Base-by-base conservation (phyloP, 495 filamentous ascomycete species). In the Daldinia loculata region DNA sequence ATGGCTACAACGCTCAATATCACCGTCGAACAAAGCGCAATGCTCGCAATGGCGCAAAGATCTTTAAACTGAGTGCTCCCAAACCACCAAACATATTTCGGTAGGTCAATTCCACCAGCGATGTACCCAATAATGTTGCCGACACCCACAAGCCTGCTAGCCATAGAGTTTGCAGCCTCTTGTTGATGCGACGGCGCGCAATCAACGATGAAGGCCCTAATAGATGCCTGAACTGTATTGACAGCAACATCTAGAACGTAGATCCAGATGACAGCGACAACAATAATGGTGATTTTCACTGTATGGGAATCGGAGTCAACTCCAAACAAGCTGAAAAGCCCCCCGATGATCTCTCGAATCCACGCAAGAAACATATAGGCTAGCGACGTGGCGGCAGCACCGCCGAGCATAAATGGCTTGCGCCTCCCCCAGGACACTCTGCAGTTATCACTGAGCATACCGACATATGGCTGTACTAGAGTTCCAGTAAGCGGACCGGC, bases 391-490 rank as follows among this genome's bases (percentile, higher is more conserved):
- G 92, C 91, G 38, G 81, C 78, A 34, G 90, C 86, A 11, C 94
- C 94, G 17, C 84, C 86, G 11, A 96, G 74, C 89, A 97, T 97
- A 74, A 97, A 97, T 0, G 94, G 94, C 68, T 93, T 92, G 67
- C 94, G 85, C 81, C 91, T 94, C 11, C 94, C 94, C 90, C 91
- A 95, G 34, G 85, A 77, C 8, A 89, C 80, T 34, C 93, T 89
- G 76, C 92, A 95, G 71, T 92, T 93, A 71, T 98, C 94, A 74
- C 93, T 96, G 71, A 91, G 86, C 75, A 97, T 94, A 58, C 94
- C 94, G 26, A 98, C 88, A 75, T 96, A 96, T n/a, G 94, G 94
- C 81, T 98, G 94, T 19, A 98, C 94, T 38, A 98, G 81, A 2
- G 88, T 88, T 12, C 94, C 94, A 2, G 93, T 93, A 26, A 98